Evolutionary conservation across 2,329 filamentous ascomycete genomes (phyloP).

Genomic region (Diaporthe citrichinensis): DNA sequence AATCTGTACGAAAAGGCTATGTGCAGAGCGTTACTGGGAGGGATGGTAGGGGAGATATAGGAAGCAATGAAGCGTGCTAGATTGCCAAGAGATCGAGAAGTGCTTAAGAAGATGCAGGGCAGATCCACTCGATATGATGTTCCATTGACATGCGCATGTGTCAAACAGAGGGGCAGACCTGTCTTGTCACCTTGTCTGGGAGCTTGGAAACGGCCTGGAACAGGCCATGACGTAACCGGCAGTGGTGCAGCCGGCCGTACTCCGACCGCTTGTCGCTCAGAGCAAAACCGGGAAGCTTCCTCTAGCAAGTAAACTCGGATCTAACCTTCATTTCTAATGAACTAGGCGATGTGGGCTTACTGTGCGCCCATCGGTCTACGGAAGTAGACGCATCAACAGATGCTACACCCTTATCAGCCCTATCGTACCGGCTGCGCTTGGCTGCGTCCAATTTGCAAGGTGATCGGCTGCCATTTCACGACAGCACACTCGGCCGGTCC

Average conservation of each 20-base stretch:
- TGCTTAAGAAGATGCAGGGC: background rate
- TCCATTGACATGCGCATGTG: constrained; percentile 24
- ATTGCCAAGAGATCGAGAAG: constrained; percentile 16
- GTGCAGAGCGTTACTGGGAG: background rate
- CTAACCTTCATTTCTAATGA: background rate
- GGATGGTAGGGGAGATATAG: background rate
- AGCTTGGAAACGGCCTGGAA: constrained; percentile 1
- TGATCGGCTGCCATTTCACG: background rate
- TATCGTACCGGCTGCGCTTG: background rate
- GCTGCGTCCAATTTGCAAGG: background rate
- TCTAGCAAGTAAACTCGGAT: background rate
- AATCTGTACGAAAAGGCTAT: background rate
- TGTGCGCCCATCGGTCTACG: background rate
- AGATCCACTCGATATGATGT: constrained; percentile 1
- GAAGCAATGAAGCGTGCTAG: background rate
- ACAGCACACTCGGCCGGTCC: background rate
- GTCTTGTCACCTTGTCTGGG: background rate
- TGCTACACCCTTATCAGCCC: background rate
- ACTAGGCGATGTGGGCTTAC: constrained; percentile 3
- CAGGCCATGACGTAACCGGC: constrained; percentile 26
- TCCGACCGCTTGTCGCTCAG: background rate
- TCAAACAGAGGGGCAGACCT: constrained; percentile 23
- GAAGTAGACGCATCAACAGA: background rate
- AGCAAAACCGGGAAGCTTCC: constrained; percentile 20
- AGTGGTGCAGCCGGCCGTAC: background rate